A percentile compares a stretch with the other conserved stretches of the same genome.
Evolutionary conservation across 345 rosid genomes (phyloP).

Genomic region (Sonneratia alba): DNA sequence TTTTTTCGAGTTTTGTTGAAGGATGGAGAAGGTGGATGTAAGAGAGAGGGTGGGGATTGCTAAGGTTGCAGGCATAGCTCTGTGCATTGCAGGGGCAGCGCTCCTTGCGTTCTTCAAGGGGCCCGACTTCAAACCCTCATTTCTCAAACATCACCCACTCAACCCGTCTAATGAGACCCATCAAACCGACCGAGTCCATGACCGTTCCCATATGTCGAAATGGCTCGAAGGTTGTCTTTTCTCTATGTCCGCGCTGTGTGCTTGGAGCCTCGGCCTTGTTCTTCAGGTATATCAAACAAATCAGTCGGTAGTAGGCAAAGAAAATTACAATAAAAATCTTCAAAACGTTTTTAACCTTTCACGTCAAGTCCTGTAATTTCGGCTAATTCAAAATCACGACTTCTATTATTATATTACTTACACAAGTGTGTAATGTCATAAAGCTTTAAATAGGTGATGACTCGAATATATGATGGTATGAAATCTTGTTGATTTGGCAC

Average conservation of each 20-base stretch:
- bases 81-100: conserved; percentile 14
- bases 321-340: too few relatives aligned
- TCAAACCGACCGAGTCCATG: not conserved
- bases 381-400: too few relatives aligned
- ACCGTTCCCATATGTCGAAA: not conserved
- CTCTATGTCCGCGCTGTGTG: conserved; percentile 6
- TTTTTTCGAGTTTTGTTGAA: not conserved
- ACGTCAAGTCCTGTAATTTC: not conserved
- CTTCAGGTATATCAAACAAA: conserved; percentile 13
- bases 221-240: conserved; percentile 19
- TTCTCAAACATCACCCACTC: not conserved
- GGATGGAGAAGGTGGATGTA: conserved; percentile 16
- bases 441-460: too few relatives aligned
- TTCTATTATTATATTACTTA: too few relatives aligned
- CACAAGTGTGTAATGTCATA: too few relatives aligned
- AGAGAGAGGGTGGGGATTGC: conserved; percentile 12
- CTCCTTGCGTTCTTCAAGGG: conserved; percentile 17
- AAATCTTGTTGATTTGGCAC: too few relatives aligned
- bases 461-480: too few relatives aligned
- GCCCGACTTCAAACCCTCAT: conserved; percentile 4
- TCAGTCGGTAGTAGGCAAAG: not conserved
- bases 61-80: conserved; percentile 15
- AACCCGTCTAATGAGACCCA: not conserved
- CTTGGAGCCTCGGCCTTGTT: conserved; percentile 19
- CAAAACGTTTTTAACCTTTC: not conserved